Evolutionary conservation across 495 filamentous ascomycete genomes (phyloP), one percentile per base, ranked within the genome.

Genomic region (Glarea lozoyensis): DNA sequence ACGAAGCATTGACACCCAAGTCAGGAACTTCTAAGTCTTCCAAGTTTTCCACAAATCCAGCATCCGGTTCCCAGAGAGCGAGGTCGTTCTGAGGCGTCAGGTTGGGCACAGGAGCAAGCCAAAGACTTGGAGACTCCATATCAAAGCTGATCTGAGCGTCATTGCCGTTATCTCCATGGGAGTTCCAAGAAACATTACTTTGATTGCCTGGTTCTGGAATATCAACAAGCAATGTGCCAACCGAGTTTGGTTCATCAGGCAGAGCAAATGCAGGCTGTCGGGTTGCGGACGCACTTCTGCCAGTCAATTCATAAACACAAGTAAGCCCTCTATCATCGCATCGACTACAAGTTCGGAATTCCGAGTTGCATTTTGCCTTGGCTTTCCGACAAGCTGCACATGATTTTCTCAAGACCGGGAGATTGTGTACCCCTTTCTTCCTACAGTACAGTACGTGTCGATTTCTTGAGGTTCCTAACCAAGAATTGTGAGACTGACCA

Each of bases 371-470:
- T 47, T 24, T 47, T 40, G 20, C 44, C 25, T 47, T 47, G 44
- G 44, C 44, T 23, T 47, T 47, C 30, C 44, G 44, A 47, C 44
- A 47, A 4, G 44, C 44, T 18, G 37, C 44, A 47, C 44, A 47
- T 41, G 44, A 47, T 23, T 47, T 47, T 36, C 44, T 40, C 19
- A 42, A 36, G 3, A 47, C 37, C 10, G 37, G 44, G 37, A 41
- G 44, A 41, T 20, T 47, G 29, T 35, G 23, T 17, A 17, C 44
- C n/a, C 22, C 25, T 29, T 47, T 47, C 44, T 47, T 47, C 3
- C 37, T 17, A 22, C 44, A 47, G 34, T 47, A 47, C 37, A 47
- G 44, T 6, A 47, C 44, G 44, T 47, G 44, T 2, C 44, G 44
- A 23, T 47, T 47, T 41, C 44, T 9, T 27, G 44, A 47, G 3